Conservation (phyloP, 2,329 filamentous ascomycete genomes). For the Arachnomyces sp. region DNA sequence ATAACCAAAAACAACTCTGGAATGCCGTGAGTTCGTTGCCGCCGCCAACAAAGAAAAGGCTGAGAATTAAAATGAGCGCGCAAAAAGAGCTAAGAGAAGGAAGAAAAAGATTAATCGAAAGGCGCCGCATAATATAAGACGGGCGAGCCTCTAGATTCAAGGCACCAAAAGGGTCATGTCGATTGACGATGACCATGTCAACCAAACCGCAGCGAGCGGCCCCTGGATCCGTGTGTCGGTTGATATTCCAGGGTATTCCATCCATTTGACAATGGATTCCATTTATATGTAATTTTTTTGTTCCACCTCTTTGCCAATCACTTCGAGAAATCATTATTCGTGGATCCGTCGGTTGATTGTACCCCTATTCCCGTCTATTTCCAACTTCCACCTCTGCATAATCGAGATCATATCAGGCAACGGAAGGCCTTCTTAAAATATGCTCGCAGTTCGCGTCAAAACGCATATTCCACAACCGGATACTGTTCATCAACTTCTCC, state of each 20-base stretch:
- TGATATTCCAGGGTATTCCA: too few species aligned
- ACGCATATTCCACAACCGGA: conserved; percentile 82
- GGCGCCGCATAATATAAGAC: neutral
- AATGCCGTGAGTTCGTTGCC: too few species aligned
- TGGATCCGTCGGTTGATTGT: neutral
- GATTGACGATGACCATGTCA: too few species aligned
- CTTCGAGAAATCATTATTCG: neutral
- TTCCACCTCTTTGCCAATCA: too few species aligned
- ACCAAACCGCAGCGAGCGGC: too few species aligned
- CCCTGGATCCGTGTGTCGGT: too few species aligned
- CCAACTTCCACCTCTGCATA: too few species aligned
- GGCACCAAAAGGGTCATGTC: too few species aligned
- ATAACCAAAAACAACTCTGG: neutral
- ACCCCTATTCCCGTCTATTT: neutral
- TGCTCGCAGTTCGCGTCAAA: conserved; percentile 96
- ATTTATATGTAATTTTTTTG: too few species aligned
- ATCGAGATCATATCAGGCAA: conserved; percentile 21
- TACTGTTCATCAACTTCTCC: conserved; percentile 83
- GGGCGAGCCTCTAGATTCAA: neutral
- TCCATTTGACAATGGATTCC: too few species aligned
- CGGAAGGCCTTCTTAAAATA: conserved; percentile 56
- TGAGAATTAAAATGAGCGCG: too few species aligned
- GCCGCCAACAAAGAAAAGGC: too few species aligned
- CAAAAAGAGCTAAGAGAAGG: neutral
- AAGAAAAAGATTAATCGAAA: neutral